These are phyloP conservation scores for Rhytidiadelphus loreus DNA, from an alignment of 225 moss, liverwort and hornwort genomes.

Conservation along the genomic window DNA sequence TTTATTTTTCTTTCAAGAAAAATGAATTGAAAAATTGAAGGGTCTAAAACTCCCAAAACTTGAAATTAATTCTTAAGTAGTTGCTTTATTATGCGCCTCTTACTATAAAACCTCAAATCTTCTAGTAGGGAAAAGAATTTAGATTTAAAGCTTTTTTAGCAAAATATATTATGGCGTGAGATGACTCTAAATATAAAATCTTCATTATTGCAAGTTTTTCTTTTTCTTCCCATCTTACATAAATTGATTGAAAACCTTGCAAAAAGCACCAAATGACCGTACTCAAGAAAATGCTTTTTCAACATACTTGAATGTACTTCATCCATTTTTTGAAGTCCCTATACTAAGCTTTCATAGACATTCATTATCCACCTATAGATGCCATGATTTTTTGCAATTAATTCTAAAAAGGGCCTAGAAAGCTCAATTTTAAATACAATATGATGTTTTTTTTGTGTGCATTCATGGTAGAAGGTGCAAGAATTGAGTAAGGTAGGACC, in stretches of 20 bases:
- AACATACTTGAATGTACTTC: background rate
- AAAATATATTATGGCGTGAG: fast-evolving
- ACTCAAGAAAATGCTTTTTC: fast-evolving
- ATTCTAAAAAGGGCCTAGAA: fast-evolving
- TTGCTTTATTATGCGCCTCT: background rate
- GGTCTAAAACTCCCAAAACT: too few relatives aligned
- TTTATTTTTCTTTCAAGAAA: background rate
- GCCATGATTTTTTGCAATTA: too few relatives aligned
- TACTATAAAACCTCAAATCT: background rate
- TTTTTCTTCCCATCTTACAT: background rate
- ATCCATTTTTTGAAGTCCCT: background rate
- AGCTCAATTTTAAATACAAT: background rate
- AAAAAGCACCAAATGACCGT: background rate
- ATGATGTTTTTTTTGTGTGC: too few relatives aligned
- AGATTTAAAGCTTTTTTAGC: background rate
- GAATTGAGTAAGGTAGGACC: background rate
- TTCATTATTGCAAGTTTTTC: background rate
- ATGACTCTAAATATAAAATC: background rate
- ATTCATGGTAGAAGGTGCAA: too few relatives aligned
- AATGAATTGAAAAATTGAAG: background rate
- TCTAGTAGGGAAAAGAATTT: background rate
- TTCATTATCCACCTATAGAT: fast-evolving
- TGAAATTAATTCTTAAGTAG: background rate
- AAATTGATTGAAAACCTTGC: background rate
- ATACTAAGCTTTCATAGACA: background rate